Evolutionary conservation across 2,329 filamentous ascomycete species (phyloP).

Genomic region (Samsoniella hepiali): DNA sequence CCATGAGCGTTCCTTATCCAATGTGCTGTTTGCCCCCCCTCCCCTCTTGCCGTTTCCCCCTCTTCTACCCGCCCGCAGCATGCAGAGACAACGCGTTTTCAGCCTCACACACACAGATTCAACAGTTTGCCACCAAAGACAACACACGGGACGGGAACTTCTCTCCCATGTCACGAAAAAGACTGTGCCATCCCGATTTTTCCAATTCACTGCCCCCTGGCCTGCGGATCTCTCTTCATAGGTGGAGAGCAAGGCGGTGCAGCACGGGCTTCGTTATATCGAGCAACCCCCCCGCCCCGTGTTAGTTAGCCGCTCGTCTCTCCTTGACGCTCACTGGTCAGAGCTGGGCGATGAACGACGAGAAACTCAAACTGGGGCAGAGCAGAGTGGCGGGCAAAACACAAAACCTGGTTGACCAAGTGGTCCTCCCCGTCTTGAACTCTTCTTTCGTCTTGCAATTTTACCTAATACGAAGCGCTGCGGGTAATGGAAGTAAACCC

Average conservation of each 20-base stretch:
- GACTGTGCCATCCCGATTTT: too few species aligned
- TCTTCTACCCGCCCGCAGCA: neutral
- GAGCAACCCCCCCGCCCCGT: too few species aligned
- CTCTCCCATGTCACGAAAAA: too few species aligned
- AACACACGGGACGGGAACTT: neutral
- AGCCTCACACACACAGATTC: neutral
- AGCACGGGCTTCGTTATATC: too few species aligned
- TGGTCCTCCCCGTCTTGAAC: neutral
- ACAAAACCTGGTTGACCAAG: neutral
- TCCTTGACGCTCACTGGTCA: neutral
- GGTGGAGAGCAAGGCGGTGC: neutral
- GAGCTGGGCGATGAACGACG: neutral
- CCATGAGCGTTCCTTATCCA: too few species aligned
- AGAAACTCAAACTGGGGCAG: neutral
- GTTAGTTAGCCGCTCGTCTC: slow-evolving; percentile 9
- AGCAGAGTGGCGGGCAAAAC: too few species aligned
- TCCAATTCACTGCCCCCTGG: too few species aligned
- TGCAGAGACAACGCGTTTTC: neutral
- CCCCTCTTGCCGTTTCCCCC: neutral
- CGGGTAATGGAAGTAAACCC: neutral
- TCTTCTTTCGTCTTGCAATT: too few species aligned
- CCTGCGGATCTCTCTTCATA: neutral
- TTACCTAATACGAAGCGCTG: too few species aligned
- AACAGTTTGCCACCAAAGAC: neutral
- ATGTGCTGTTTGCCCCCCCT: neutral